Conservation (phyloP, 352 stramenopile species). For the Pythium scleroteichum region DNA sequence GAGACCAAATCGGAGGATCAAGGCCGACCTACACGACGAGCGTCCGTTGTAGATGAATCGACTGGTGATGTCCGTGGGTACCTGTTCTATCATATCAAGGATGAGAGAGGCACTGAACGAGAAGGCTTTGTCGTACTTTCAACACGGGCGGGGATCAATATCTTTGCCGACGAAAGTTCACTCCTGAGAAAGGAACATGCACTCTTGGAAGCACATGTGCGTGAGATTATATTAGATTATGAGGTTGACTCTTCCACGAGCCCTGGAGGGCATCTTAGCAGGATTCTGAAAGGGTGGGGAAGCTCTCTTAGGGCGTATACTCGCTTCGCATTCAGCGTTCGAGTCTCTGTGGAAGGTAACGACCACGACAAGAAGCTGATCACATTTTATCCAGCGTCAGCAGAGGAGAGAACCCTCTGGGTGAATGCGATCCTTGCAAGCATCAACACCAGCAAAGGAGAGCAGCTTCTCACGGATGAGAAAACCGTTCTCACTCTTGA, state of each 20-base stretch:
- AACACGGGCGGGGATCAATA: constrained; percentile 30
- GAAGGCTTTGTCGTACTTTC: constrained; percentile 40
- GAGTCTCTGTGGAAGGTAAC: not conserved
- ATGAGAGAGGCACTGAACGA: not conserved
- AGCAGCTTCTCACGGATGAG: constrained; percentile 55
- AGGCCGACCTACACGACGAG: not conserved
- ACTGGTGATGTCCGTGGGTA: constrained; percentile 24
- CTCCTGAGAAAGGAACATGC: constrained; percentile 33
- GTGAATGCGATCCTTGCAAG: constrained; percentile 35
- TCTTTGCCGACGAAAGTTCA: constrained; percentile 52
- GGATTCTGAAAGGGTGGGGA: constrained; percentile 9
- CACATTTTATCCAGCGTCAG: constrained; percentile 37
- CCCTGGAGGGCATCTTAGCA: constrained; percentile 7
- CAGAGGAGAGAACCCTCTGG: constrained; percentile 45
- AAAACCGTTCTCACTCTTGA: constrained; percentile 52
- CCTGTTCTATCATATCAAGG: constrained; percentile 18
- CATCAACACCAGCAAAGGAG: constrained; percentile 50
- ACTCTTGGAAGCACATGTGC: constrained; percentile 29
- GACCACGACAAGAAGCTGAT: constrained; percentile 21
- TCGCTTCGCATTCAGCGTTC: constrained; percentile 1
- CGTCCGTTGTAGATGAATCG: constrained; percentile 19
- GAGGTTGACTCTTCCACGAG: not conserved
- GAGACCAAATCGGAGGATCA: constrained; percentile 1
- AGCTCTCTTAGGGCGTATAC: not conserved
- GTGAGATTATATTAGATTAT: constrained; percentile 31